These are phyloP conservation scores for Stropharia rugosoannulata DNA, from an alignment of 768 basidiomycete species.

Conservation along the genomic window DNA sequence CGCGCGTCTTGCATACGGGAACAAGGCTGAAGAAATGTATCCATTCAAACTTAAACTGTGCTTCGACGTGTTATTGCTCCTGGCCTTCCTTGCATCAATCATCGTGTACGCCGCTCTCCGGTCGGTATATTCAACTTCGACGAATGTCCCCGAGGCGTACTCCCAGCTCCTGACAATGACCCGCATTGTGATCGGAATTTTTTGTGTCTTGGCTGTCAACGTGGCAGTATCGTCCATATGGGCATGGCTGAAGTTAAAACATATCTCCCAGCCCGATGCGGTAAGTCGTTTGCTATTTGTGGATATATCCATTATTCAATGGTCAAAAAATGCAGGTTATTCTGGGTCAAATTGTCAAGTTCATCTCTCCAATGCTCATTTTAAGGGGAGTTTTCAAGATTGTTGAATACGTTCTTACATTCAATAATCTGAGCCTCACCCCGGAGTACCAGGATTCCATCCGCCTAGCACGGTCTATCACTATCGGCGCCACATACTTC, in stretches of 20 bases:
- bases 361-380: slow-evolving; percentile 2
- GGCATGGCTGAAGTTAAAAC: background rate
- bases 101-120: background rate
- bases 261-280: background rate
- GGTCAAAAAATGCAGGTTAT: background rate
- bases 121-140: background rate
- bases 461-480: background rate
- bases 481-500: background rate
- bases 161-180: background rate
- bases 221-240: background rate
- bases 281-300: background rate
- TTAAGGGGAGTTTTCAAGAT: background rate
- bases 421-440: background rate
- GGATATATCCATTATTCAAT: background rate
- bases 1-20: background rate
- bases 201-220: background rate
- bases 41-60: background rate
- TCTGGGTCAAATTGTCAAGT: slow-evolving; percentile 1
- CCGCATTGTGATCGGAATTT: background rate
- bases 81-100: background rate
- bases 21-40: background rate
- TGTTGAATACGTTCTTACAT: background rate
- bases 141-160: background rate
- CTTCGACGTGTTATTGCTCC: background rate
- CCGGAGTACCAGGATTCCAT: background rate